A percentile compares a stretch with the other conserved stretches of the same genome.
Evolutionary conservation across 1,284 basidiomycete species (phyloP).

Genomic region (Abortiporus biennis): DNA sequence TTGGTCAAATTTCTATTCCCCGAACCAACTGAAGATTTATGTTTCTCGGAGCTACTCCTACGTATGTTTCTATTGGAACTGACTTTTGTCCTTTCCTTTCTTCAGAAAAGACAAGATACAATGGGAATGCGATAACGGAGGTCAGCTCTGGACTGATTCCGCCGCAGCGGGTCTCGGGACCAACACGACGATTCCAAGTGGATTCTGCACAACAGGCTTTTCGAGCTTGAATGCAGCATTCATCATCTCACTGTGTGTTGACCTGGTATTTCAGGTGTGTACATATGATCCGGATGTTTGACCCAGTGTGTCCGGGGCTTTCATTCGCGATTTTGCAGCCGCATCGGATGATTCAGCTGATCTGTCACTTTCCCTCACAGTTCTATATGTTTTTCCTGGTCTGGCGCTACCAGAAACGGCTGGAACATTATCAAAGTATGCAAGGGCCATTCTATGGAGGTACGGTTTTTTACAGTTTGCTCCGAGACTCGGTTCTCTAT

Average conservation of each 20-base stretch:
- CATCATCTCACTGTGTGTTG: slow-evolving; percentile 59
- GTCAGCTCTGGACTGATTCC: slow-evolving; percentile 58
- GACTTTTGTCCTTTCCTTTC: neutral
- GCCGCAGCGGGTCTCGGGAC: slow-evolving; percentile 35
- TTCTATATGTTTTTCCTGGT: slow-evolving; percentile 68
- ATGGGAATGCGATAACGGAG: slow-evolving; percentile 75
- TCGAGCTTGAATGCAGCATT: slow-evolving; percentile 61
- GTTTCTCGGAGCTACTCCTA: no score
- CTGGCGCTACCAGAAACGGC: slow-evolving; percentile 65
- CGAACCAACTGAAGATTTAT: no score
- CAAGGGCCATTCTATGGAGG: slow-evolving; percentile 58
- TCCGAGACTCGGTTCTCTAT: no score
- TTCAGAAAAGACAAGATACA: slow-evolving; percentile 61
- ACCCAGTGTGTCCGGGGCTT: neutral
- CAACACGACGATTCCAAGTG: slow-evolving; percentile 44
- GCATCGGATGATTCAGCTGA: neutral
- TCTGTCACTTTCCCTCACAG: slow-evolving; percentile 28
- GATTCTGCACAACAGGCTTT: slow-evolving; percentile 62
- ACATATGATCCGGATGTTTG: slow-evolving; percentile 7
- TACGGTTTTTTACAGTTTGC: slow-evolving; percentile 30
- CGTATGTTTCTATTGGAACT: neutral
- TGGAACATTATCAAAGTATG: slow-evolving; percentile 62
- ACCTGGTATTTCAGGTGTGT: slow-evolving; percentile 66
- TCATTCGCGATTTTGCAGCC: neutral
- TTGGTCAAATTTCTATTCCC: no score